A percentile compares a stretch with the other conserved stretches of the same genome.
Evolutionary conservation across 2,329 filamentous ascomycete species (phyloP).

Genomic region (Oidium heveae): DNA sequence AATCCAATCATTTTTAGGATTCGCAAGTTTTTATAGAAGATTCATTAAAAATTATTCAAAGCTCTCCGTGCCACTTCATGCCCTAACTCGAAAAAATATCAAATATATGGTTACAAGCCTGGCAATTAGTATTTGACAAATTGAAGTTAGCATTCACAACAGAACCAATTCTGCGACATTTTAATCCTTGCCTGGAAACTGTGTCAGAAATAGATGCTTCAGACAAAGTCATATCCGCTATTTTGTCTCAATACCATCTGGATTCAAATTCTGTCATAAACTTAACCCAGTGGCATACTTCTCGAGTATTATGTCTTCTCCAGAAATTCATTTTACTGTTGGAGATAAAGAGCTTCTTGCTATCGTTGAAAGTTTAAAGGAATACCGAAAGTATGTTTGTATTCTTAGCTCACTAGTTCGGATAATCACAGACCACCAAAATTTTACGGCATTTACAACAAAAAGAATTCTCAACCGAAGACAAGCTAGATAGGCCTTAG

Average conservation of each 20-base stretch:
- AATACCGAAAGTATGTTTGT: background rate
- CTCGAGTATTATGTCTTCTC: background rate
- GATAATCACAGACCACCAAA: background rate
- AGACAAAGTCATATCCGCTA: background rate
- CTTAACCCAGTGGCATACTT: background rate
- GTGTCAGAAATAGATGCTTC: background rate
- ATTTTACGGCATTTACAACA: background rate
- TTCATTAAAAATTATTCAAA: background rate
- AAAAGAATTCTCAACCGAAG: background rate
- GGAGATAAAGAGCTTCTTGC: conserved; percentile 1
- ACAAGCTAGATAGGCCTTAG: background rate
- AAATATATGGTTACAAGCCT: background rate
- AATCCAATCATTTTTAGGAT: conserved; percentile 1
- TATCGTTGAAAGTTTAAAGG: background rate
- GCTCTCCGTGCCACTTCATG: background rate
- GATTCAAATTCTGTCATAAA: background rate
- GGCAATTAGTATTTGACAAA: background rate
- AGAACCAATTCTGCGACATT: background rate
- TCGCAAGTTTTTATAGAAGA: background rate
- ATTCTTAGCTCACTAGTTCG: background rate
- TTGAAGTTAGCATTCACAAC: background rate
- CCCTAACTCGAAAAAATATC: background rate
- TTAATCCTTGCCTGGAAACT: background rate
- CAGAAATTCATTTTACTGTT: background rate
- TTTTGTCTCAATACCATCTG: background rate